phyloP scores from a whole-genome alignment of 2,329 filamentous ascomycete genomes.

The Pseudogymnoascus sp. region DNA sequence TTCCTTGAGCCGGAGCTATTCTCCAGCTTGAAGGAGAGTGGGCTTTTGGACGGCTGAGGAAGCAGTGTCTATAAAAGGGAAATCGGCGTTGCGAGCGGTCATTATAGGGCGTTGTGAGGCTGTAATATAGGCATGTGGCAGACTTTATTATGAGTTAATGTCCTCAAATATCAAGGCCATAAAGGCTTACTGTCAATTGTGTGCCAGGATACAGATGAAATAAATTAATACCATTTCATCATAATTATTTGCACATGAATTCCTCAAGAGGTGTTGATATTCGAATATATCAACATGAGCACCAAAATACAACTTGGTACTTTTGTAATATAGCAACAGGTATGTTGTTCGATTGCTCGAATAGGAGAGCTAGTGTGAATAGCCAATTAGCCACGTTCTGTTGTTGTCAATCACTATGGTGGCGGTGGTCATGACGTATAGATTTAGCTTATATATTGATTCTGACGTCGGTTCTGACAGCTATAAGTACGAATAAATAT shows the following conservation, averaged over 20 bases:
- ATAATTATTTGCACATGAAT: not conserved
- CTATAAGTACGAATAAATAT: not conserved
- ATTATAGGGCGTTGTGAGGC: conserved; percentile 9
- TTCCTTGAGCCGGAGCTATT: conserved; percentile 95
- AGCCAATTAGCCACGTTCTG: not conserved
- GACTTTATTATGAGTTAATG: conserved; percentile 2
- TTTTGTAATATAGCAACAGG: not conserved
- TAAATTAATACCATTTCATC: conserved; percentile 3
- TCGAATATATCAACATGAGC: not conserved
- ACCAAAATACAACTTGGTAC: not conserved
- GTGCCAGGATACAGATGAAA: not conserved
- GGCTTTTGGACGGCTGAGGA: conserved; percentile 61
- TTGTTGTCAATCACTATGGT: not conserved
- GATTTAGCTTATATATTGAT: not conserved
- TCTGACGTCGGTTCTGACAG: not conserved
- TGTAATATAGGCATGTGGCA: conserved; percentile 6
- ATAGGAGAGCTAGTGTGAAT: not conserved
- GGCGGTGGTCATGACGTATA: not conserved
- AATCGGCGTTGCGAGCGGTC: conserved; percentile 9
- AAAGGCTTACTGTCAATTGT: not conserved
- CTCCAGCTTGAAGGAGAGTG: conserved; percentile 78
- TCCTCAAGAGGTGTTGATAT: not conserved
- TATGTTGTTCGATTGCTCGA: not conserved
- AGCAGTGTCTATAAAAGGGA: not conserved
- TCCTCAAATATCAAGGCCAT: not conserved